phyloP scores from a whole-genome alignment of 345 rosid genomes.

The Geranium rotundifolium region DNA sequence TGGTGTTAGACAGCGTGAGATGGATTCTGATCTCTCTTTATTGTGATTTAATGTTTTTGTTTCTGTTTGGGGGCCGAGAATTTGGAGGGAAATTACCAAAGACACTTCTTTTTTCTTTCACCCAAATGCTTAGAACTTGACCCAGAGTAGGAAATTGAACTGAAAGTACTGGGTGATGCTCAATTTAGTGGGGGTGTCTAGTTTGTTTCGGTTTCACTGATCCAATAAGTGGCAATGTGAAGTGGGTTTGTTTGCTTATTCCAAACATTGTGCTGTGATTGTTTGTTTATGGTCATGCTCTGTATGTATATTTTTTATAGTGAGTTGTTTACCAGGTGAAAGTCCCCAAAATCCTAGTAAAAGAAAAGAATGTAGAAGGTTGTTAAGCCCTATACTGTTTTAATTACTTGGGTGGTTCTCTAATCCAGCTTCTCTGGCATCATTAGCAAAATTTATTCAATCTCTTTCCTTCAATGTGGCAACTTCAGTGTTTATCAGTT shows the following conservation, averaged over 20 bases:
- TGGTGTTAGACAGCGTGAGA: constrained; percentile 44
- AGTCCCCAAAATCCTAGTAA: neutral
- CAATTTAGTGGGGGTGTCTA: too few relatives aligned
- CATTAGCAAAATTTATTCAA: too few relatives aligned
- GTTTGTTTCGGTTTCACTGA: neutral
- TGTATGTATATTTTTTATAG: neutral
- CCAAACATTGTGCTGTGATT: neutral
- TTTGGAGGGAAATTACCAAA: neutral
- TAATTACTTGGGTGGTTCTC: too few relatives aligned
- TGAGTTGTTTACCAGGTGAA: neutral
- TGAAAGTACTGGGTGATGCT: neutral
- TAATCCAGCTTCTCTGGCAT: too few relatives aligned
- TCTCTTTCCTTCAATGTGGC: too few relatives aligned
- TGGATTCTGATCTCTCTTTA: neutral
- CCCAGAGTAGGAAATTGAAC: neutral
- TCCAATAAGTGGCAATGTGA: neutral
- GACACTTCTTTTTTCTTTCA: neutral
- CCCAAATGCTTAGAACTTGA: neutral
- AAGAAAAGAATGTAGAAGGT: too few relatives aligned
- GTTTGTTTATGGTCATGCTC: neutral
- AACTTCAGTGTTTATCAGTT: too few relatives aligned
- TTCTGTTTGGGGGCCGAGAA: neutral
- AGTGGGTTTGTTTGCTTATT: neutral
- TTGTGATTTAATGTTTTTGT: neutral
- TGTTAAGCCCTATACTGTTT: too few relatives aligned